Percentiles rank a stretch among this genome's conserved stretches.
phyloP scores from a whole-genome alignment of 192 early-diverging fungal species.

The Dissophora ornata region DNA sequence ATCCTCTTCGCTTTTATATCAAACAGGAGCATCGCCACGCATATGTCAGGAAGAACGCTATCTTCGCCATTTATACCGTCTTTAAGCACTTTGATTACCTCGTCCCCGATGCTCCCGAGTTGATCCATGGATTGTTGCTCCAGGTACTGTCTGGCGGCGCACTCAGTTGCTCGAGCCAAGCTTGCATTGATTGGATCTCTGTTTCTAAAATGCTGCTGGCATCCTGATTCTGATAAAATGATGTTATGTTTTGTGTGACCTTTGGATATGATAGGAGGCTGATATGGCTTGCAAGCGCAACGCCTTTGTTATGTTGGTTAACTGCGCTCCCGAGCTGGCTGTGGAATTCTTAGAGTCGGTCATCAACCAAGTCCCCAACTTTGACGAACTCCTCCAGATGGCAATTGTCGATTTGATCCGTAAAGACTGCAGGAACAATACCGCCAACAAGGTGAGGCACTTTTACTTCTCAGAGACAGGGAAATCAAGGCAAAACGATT shows the following conservation, averaged over 20 bases:
- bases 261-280: conserved; percentile 85
- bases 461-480: too few species aligned
- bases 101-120: conserved; percentile 94
- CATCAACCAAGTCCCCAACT: conserved; percentile 76
- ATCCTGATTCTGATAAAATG: too few species aligned
- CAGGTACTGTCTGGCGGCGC: conserved; percentile 42
- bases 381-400: conserved; percentile 95
- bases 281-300: conserved; percentile 94
- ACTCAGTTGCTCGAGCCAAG: too few species aligned
- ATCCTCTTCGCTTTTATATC: neutral
- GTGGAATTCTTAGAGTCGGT: conserved; percentile 86
- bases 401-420: conserved; percentile 95
- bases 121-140: conserved; percentile 77
- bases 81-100: conserved; percentile 91
- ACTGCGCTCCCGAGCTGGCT: conserved; percentile 79
- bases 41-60: conserved; percentile 99
- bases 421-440: conserved; percentile 85
- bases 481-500: too few species aligned
- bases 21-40: conserved; percentile 90
- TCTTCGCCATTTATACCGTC: conserved; percentile 91
- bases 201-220: too few species aligned
- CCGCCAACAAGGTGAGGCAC: conserved; percentile 82
- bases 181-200: too few species aligned
- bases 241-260: too few species aligned
- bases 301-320: conserved; percentile 92